Evolutionary conservation across 345 rosid species (phyloP).

Genomic region (Populus deltoides): DNA sequence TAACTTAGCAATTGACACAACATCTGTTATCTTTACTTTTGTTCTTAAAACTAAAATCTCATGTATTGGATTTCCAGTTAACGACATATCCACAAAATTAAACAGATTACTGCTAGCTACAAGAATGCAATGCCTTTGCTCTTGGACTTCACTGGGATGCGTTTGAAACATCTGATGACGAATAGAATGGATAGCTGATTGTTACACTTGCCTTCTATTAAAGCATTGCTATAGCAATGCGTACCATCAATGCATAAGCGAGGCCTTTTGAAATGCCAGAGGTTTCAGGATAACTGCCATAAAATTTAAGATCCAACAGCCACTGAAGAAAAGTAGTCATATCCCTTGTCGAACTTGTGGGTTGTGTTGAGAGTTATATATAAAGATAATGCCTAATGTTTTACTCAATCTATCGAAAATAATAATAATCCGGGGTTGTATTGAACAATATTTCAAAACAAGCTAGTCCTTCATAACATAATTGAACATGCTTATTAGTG

Average conservation of each 20-base stretch:
- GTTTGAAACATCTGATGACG: not conserved
- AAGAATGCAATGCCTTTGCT: conserved; percentile 2
- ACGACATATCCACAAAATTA: not conserved
- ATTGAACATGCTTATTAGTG: too few relatives aligned
- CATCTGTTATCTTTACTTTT: not conserved
- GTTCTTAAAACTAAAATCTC: not conserved
- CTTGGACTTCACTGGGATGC: not conserved
- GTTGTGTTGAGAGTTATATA: not conserved
- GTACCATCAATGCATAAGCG: not conserved
- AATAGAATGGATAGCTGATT: not conserved
- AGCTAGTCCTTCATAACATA: too few relatives aligned
- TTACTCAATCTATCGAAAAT: not conserved
- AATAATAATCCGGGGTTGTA: too few relatives aligned
- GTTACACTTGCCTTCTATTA: too few relatives aligned
- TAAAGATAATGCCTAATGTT: not conserved
- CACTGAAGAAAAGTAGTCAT: not conserved
- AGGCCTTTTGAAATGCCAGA: not conserved
- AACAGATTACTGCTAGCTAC: not conserved
- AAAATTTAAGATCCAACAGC: not conserved
- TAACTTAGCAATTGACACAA: not conserved
- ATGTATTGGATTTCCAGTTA: not conserved
- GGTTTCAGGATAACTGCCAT: not conserved
- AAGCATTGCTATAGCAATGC: not conserved
- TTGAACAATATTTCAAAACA: too few relatives aligned
- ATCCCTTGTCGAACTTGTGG: not conserved